A percentile compares a stretch with the other conserved stretches of the same genome.
Evolutionary conservation across 1,284 basidiomycete genomes (phyloP).

Genomic region (Trichosporon sp.): DNA sequence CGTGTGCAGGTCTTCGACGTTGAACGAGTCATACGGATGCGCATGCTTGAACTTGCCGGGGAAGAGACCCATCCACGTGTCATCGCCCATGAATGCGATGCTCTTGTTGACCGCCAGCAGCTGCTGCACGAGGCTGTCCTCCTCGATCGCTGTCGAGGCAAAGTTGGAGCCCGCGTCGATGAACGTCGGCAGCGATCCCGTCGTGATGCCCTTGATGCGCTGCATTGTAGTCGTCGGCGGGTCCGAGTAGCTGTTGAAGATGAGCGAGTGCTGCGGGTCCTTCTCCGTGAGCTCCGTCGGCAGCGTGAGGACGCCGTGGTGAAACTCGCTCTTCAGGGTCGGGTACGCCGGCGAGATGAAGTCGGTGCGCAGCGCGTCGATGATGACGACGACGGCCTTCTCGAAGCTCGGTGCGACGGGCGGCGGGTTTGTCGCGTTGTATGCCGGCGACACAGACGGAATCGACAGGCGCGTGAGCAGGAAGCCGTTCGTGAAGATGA

Average conservation of each 20-base stretch:
- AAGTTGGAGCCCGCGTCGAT: conserved; percentile 91
- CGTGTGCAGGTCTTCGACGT: conserved; percentile 95
- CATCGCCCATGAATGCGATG: conserved; percentile 81
- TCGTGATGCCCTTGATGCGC: conserved; percentile 90
- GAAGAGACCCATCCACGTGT: conserved; percentile 92
- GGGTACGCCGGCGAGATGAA: conserved; percentile 68
- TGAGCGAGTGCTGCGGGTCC: conserved; percentile 67
- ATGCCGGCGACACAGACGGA: conserved; percentile 53
- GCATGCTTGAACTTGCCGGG: conserved; percentile 69
- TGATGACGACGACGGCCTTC: conserved; percentile 76
- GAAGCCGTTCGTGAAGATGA: conserved; percentile 81
- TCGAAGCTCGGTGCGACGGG: conserved; percentile 63
- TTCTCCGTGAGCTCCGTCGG: conserved; percentile 64
- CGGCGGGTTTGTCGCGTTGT: conserved; percentile 47
- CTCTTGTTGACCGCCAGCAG: conserved; percentile 49
- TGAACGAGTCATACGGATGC: conserved; percentile 91
- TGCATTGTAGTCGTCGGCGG: conserved; percentile 95
- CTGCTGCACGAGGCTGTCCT: conserved; percentile 74
- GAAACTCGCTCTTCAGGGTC: conserved; percentile 62
- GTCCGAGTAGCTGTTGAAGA: conserved; percentile 86
- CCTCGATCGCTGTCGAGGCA: conserved; percentile 73
- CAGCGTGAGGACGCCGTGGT: conserved; percentile 77
- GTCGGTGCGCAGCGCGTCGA: conserved; percentile 92
- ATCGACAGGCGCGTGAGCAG: conserved; percentile 77
- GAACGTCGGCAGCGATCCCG: conserved; percentile 93